These are phyloP conservation scores for Phytomonas francai DNA, from an alignment of 208 protist species.

Conservation along the genomic window DNA sequence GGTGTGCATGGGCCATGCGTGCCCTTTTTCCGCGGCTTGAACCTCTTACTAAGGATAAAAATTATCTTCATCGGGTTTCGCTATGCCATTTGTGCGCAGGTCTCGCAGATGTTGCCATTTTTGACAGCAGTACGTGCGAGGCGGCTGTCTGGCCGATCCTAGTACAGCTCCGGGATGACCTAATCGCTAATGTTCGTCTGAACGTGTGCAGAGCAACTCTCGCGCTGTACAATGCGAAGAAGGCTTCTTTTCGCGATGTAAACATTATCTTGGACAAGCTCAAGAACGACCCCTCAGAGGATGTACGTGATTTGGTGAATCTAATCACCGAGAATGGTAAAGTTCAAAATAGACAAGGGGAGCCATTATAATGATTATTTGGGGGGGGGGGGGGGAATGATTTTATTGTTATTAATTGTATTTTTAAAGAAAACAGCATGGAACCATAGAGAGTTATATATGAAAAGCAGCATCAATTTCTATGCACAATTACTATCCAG, in stretches of 20 bases:
- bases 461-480: background rate
- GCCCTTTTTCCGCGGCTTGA: slow-evolving; percentile 65
- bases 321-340: background rate
- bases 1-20: slow-evolving; percentile 42
- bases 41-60: slow-evolving; percentile 36
- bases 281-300: slow-evolving; percentile 42
- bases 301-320: slow-evolving; percentile 52
- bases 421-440: background rate
- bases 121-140: slow-evolving; percentile 45
- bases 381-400: background rate
- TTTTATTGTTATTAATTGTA: background rate
- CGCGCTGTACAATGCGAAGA: slow-evolving; percentile 33
- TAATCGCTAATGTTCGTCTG: slow-evolving; percentile 77
- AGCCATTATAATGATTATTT: background rate
- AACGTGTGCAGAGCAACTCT: slow-evolving; percentile 62
- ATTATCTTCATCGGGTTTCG: slow-evolving; percentile 75
- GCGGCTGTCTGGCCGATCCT: slow-evolving; percentile 59
- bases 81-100: slow-evolving; percentile 69
- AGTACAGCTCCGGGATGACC: slow-evolving; percentile 46
- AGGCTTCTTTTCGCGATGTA: slow-evolving; percentile 34
- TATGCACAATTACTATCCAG: background rate
- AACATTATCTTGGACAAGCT: slow-evolving; percentile 52
- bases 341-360: background rate
- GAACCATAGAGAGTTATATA: background rate
- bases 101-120: slow-evolving; percentile 34